Conservation (phyloP, 169 alveolate species). For the Cryptosporidium xiaoi region DNA sequence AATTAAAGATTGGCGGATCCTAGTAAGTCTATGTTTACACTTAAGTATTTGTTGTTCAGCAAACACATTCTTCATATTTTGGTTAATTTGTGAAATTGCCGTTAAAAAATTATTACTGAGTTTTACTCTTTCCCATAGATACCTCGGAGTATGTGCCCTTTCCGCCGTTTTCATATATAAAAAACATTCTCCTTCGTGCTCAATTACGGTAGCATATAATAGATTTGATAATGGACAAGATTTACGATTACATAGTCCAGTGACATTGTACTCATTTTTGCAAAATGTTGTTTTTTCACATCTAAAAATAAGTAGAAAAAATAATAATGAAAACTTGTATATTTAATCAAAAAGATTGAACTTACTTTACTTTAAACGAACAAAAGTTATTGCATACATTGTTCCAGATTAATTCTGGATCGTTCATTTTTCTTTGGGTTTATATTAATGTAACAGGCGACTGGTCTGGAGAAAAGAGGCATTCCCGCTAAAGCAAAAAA, state of each 20-base stretch:
- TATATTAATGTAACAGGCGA: neutral
- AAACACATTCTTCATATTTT: conserved; percentile 92
- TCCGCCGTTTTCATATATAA: conserved; percentile 97
- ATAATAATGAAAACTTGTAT: neutral
- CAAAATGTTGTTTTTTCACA: conserved; percentile 88
- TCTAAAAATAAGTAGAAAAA: conserved; percentile 70
- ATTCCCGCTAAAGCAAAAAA: neutral
- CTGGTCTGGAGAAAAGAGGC: neutral
- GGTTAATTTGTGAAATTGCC: conserved; percentile 94
- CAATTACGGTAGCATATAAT: conserved; percentile 96
- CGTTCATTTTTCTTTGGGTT: conserved; percentile 45
- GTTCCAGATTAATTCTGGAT: conserved; percentile 67
- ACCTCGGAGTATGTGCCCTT: conserved; percentile 97
- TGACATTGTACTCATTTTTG: conserved; percentile 93
- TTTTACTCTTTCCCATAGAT: conserved; percentile 95
- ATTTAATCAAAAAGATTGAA: neutral
- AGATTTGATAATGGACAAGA: conserved; percentile 99
- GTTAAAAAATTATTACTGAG: conserved; percentile 90
- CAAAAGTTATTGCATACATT: conserved; percentile 77
- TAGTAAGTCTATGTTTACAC: conserved; percentile 95
- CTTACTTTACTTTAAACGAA: conserved; percentile 88
- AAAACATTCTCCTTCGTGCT: conserved; percentile 94
- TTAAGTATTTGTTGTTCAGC: conserved; percentile 94
- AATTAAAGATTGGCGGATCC: conserved; percentile 94
- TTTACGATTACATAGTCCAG: conserved; percentile 97